phyloP scores from a whole-genome alignment of 2,329 filamentous ascomycete species.

The Claviceps quebecensis region DNA sequence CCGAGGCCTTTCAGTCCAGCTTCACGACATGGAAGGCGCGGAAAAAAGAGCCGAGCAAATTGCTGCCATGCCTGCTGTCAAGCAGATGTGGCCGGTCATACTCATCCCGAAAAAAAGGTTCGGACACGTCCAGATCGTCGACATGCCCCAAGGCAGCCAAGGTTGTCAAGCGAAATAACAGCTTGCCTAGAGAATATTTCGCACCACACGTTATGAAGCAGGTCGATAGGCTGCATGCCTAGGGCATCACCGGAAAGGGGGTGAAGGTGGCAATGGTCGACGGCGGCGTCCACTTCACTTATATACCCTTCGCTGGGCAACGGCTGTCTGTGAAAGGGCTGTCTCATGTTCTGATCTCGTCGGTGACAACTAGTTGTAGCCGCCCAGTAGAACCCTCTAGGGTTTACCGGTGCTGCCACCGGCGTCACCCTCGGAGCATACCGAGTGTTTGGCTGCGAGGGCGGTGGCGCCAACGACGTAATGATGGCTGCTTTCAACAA shows the following conservation, averaged over 20 bases:
- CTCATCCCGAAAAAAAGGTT: conserved; percentile 27
- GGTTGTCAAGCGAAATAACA: conserved; percentile 11
- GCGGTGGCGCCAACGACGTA: too few relatives aligned
- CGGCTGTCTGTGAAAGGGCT: conserved; percentile 28
- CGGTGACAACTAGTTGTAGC: conserved; percentile 24
- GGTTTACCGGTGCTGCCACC: conserved; percentile 26
- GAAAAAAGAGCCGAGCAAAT: conserved; percentile 28
- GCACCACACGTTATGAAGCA: conserved; percentile 41
- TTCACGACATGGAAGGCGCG: conserved; percentile 30
- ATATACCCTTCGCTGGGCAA: conserved; percentile 39
- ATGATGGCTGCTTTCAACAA: conserved; percentile 19
- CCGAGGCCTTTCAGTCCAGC: conserved; percentile 38
- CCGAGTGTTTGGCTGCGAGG: conserved; percentile 16
- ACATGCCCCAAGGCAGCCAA: not conserved
- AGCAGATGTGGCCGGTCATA: conserved; percentile 34
- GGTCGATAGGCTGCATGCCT: conserved; percentile 36
- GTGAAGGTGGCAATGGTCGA: conserved; percentile 40
- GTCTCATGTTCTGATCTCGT: conserved; percentile 30
- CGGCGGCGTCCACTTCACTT: conserved; percentile 45
- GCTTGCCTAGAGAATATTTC: conserved; percentile 19
- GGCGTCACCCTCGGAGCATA: conserved; percentile 25
- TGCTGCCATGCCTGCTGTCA: conserved; percentile 28
- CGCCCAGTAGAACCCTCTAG: conserved; percentile 21
- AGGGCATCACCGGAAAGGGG: conserved; percentile 35
- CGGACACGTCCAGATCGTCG: conserved; percentile 30